Base-by-base conservation (phyloP, 2,329 filamentous ascomycete genomes). In the Celoporthe dispersa region DNA sequence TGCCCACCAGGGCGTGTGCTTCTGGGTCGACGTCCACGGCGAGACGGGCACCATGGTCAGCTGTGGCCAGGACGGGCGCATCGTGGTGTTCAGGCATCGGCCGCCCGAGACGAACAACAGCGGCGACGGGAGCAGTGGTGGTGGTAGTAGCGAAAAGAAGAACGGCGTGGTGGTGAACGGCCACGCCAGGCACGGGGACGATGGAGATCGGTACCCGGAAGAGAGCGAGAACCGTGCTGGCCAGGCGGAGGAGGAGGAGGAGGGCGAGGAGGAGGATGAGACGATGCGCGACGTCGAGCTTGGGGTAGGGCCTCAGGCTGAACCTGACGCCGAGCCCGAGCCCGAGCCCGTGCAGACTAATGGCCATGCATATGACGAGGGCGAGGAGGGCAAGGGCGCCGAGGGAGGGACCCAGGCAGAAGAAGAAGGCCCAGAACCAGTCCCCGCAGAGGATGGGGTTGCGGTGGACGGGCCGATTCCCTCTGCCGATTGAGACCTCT, bases 11-110 rank as follows among this genome's bases (percentile, higher is more conserved):
- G 87, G 86, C 28, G 87, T 90, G 37, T 89, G 88, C 72, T 90
- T 90, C 76, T 91, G 89, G 87, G 89, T 91, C 35, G 89, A 91
- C 72, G 84, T 88, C 3, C 79, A 85, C 73, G 84, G 84, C 25
- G 82, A 85, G 67, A 85, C 83, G 19, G 70, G 70, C 37, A 71
- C 70, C 25, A 86, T 90, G 84, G 87, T 84, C 35, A 89, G 85
- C 73, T 84, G 84, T 14, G 87, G 87, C 1, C 83, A 88, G 77
- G 87, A 90, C 72, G 80, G 83, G 68, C 81, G 80, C 41, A 83
- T 89, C 57, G 81, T 83, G 59, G 82, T 89, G 16, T 88, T 85
- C 74, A 80, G 80, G 28, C 71, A 72, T 44, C 67, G 51, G 28
- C 48, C 70, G n/a, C 70, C 37, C 3, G 68, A 70, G 22, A 28